Evolutionary conservation across 306 rosid genomes (phyloP), one percentile per base, ranked within the genome.

Genomic region (Castanopsis chinensis): DNA sequence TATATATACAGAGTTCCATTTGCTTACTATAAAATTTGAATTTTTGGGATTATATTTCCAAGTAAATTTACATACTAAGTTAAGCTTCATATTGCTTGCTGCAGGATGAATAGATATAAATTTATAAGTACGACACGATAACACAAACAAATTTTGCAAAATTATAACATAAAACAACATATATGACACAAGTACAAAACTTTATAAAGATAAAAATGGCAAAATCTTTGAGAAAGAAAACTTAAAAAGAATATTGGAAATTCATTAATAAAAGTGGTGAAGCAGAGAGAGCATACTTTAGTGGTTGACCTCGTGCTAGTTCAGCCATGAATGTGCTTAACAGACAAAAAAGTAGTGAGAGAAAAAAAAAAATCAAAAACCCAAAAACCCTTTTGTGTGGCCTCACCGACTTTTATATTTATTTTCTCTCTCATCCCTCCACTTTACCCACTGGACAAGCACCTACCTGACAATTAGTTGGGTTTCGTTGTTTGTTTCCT

Each of bases 301-400:
- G 93, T 91, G 90, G 95, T 87, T 91, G 92, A 91, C 88, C 88
- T 79, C 82, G 86, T 83, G 89, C 86, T 84, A 80, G 86, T 87
- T 85, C 83, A 85, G 58, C 85, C 82, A 76, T 78, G 85, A 81
- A 84, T 80, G 79, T 89, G 79, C 54, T 80, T 76, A 78, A 82
- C 72, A 82, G 69, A 79, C 78, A 78, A 70, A 78, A 70, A 78
- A 83, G 76, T 15, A 55, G 55, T 41, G 73, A 72, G 61, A 76
- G 69, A 71, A 55, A 37, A 37, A 5, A 35, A 37, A 1, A 37
- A 37, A 37, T 2, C 0, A 37, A 37, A 37, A 37, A 37, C 45
- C 81, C 67, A 74, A 76, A 79, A 73, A 61, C 37, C 19, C 8
- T 20, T 30, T 61, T 25, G 45, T 37, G 45, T 37, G 53, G 63